These are phyloP conservation scores for Strobilomyces dryophilus DNA, from an alignment of 768 basidiomycete species.

Conservation along the genomic window DNA sequence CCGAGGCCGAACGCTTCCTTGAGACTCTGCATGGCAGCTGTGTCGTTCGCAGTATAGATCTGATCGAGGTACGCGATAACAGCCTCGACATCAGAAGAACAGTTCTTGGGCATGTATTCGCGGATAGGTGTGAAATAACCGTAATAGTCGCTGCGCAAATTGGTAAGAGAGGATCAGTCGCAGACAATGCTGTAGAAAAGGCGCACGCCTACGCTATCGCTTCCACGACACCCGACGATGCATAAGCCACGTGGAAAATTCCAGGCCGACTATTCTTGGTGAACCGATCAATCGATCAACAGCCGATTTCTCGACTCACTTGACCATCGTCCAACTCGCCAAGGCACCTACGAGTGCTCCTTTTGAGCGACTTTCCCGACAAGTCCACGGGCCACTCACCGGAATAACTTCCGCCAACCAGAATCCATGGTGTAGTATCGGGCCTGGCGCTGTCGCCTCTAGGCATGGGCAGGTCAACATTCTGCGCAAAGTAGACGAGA, in stretches of 20 bases:
- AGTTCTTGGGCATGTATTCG: constrained; percentile 65
- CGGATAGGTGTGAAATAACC: constrained; percentile 71
- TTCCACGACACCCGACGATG: constrained; percentile 45
- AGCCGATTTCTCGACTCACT: constrained; percentile 36
- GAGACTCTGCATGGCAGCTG: constrained; percentile 45
- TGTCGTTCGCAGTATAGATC: constrained; percentile 45
- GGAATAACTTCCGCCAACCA: constrained; percentile 41
- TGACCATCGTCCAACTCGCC: constrained; percentile 67
- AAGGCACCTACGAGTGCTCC: constrained; percentile 28
- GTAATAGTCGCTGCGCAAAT: constrained; percentile 19
- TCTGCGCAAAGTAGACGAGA: constrained; percentile 64
- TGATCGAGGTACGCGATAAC: constrained; percentile 60
- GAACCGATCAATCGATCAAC: background rate
- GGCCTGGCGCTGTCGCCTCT: constrained; percentile 60
- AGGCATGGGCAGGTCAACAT: constrained; percentile 63
- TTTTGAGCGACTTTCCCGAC: background rate
- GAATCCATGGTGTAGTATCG: constrained; percentile 40
- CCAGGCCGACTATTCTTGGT: constrained; percentile 32
- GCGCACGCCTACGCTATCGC: constrained; percentile 34
- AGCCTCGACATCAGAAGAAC: constrained; percentile 65
- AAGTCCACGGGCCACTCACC: constrained; percentile 11
- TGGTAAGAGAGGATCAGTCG: background rate
- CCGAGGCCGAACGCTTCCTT: constrained; percentile 59
- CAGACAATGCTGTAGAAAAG: background rate
- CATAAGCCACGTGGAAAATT: constrained; percentile 40